Conservation (phyloP, 2,329 filamentous ascomycete species). For the Apiospora hydei region DNA sequence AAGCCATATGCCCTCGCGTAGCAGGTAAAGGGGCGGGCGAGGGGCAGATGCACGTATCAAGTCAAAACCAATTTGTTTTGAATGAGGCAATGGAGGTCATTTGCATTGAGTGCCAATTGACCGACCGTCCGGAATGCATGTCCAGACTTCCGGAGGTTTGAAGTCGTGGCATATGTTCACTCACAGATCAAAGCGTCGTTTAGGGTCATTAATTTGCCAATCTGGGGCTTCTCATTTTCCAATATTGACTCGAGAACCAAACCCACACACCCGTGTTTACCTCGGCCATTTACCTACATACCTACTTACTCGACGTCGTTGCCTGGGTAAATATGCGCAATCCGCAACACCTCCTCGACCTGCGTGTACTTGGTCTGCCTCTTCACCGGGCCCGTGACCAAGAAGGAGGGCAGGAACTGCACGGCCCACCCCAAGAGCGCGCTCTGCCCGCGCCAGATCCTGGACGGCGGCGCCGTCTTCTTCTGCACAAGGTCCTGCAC, state of each 20-base stretch:
- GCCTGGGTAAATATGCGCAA: not conserved
- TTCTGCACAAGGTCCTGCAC: not conserved
- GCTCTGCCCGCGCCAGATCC: conserved; percentile 13
- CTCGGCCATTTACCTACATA: not conserved
- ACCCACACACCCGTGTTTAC: not conserved
- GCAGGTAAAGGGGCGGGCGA: not conserved
- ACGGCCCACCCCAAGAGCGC: conserved; percentile 3
- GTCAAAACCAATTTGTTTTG: not conserved
- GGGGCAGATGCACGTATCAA: not conserved
- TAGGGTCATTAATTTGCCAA: not conserved
- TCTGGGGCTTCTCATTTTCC: not conserved
- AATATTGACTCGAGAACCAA: not conserved
- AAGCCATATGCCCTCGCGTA: not conserved
- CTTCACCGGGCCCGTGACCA: not conserved
- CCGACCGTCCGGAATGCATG: not conserved
- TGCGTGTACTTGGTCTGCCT: conserved; percentile 27
- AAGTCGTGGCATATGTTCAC: not conserved
- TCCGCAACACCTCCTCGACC: conserved; percentile 31
- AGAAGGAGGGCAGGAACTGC: not conserved
- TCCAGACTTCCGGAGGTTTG: not conserved
- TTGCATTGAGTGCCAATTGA: not conserved
- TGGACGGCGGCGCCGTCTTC: not conserved
- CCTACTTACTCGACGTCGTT: not conserved
- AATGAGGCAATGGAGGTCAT: not conserved
- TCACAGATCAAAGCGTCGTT: not conserved